Percentiles rank a stretch among this genome's conserved stretches.
Conservation (phyloP, 2,329 filamentous ascomycete species). For the Akanthomyces lecanii region DNA sequence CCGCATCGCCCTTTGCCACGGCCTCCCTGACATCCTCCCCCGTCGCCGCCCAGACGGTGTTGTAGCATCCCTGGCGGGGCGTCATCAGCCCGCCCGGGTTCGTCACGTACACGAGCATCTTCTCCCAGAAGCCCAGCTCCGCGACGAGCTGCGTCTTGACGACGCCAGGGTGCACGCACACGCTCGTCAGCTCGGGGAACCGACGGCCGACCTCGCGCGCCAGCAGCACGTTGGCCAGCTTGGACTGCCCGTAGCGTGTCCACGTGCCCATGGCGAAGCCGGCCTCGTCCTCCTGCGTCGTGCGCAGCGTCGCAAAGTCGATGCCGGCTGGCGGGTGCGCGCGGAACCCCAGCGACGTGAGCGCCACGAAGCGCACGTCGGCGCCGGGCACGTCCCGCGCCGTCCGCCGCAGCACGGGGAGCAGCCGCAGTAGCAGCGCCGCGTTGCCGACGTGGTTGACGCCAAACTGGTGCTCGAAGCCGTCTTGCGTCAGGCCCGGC, state of each 20-base stretch:
- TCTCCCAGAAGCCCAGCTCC: slow-evolving; percentile 23
- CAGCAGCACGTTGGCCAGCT: slow-evolving; percentile 46
- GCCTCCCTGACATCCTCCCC: slow-evolving; percentile 20
- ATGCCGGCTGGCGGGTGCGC: slow-evolving; percentile 27
- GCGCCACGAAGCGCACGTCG: slow-evolving; percentile 23
- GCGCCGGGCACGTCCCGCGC: slow-evolving; percentile 13
- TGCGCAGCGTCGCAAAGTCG: slow-evolving; percentile 27
- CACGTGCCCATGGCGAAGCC: slow-evolving; percentile 32
- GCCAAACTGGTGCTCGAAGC: slow-evolving; percentile 34
- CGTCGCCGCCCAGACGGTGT: slow-evolving; percentile 31
- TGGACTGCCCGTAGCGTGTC: slow-evolving; percentile 47
- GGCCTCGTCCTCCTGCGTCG: slow-evolving; percentile 16
- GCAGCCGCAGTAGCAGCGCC: slow-evolving; percentile 32
- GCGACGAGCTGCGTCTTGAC: slow-evolving; percentile 29
- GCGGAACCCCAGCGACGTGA: slow-evolving; percentile 28
- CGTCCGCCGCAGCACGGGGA: slow-evolving; percentile 24
- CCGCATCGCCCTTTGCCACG: slow-evolving; percentile 20
- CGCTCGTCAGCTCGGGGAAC: slow-evolving; percentile 37
- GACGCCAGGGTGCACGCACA: slow-evolving; percentile 47
- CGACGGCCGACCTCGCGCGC: slow-evolving; percentile 42
- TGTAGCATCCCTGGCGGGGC: slow-evolving; percentile 28
- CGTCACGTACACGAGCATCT: slow-evolving; percentile 24
- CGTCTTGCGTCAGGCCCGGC: slow-evolving; percentile 28
- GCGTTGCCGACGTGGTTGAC: slow-evolving; percentile 32
- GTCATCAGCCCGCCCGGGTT: slow-evolving; percentile 23